Evolutionary conservation across 1,139 yeast genomes (phyloP).

Genomic region (Williopsis jadinii): DNA sequence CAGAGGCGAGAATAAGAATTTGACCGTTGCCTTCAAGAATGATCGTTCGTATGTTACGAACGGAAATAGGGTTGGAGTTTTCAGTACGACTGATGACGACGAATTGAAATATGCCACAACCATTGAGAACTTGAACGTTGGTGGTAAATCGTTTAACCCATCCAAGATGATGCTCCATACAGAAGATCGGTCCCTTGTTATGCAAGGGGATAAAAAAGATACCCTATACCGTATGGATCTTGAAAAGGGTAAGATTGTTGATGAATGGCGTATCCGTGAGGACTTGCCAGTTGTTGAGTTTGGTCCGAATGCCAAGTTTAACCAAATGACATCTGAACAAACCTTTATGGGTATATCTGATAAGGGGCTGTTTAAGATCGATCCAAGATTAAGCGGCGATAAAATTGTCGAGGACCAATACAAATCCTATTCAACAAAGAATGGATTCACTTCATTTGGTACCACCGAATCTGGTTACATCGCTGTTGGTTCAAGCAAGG

Average conservation of each 20-base stretch:
- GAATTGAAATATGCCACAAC: conserved; percentile 59
- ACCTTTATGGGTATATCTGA: conserved; percentile 65
- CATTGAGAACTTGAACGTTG: conserved; percentile 50
- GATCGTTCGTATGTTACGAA: conserved; percentile 74
- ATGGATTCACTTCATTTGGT: conserved; percentile 54
- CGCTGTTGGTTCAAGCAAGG: conserved; percentile 70
- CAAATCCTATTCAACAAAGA: conserved; percentile 46
- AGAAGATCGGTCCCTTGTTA: conserved; percentile 60
- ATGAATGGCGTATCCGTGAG: conserved; percentile 63
- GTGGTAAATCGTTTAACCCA: conserved; percentile 53
- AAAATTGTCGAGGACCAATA: conserved; percentile 50
- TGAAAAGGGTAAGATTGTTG: conserved; percentile 71
- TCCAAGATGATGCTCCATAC: conserved; percentile 66
- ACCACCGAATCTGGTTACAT: conserved; percentile 69
- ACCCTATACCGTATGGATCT: conserved; percentile 69
- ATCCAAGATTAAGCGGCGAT: conserved; percentile 62
- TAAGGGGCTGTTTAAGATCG: conserved; percentile 63
- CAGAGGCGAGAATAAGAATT: conserved; percentile 46
- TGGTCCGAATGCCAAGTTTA: conserved; percentile 65
- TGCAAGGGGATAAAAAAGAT: conserved; percentile 45
- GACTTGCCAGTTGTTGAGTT: conserved; percentile 45
- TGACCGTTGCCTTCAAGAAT: conserved; percentile 64
- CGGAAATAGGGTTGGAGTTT: conserved; percentile 76
- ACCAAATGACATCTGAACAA: conserved; percentile 66
- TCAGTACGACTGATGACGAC: conserved; percentile 47